phyloP scores from a whole-genome alignment of 2,329 filamentous ascomycete genomes.

The Colletotrichum magnum region DNA sequence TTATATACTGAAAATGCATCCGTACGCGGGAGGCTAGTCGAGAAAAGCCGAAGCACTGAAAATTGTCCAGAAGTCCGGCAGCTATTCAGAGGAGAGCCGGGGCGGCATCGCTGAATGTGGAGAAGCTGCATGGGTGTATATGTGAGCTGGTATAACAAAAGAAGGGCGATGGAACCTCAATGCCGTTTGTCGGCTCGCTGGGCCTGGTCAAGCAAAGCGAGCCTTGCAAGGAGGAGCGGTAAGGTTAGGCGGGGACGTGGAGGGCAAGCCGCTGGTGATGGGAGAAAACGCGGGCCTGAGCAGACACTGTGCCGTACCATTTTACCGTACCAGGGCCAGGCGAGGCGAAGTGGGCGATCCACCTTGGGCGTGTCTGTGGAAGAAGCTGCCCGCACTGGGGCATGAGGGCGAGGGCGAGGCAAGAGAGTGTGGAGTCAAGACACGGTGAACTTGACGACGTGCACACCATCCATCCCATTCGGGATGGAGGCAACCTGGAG shows the following conservation, averaged over 20 bases:
- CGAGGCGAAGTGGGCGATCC: too few species aligned
- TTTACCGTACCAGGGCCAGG: too few species aligned
- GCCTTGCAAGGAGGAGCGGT: conserved; percentile 7
- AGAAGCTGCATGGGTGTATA: conserved; percentile 28
- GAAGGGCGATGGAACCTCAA: conserved; percentile 35
- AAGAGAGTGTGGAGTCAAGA: too few species aligned
- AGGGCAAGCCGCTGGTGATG: background rate
- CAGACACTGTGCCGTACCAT: too few species aligned
- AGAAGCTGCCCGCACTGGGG: too few species aligned
- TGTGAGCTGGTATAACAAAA: conserved; percentile 17
- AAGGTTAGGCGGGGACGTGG: background rate
- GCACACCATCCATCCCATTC: too few species aligned
- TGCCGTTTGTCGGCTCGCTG: conserved; percentile 32
- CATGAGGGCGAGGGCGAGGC: too few species aligned
- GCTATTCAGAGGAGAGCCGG: conserved; percentile 23
- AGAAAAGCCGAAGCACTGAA: conserved; percentile 11
- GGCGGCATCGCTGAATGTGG: conserved; percentile 31
- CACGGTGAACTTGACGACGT: too few species aligned
- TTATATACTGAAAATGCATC: conserved; percentile 25
- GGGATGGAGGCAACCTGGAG: too few species aligned
- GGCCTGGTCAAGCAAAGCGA: background rate
- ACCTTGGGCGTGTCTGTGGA: too few species aligned
- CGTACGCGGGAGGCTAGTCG: conserved; percentile 8
- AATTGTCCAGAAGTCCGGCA: conserved; percentile 19
- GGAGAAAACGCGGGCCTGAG: too few species aligned